Evolutionary conservation across 768 basidiomycete species (phyloP).

Genomic region (Mycena maculata): DNA sequence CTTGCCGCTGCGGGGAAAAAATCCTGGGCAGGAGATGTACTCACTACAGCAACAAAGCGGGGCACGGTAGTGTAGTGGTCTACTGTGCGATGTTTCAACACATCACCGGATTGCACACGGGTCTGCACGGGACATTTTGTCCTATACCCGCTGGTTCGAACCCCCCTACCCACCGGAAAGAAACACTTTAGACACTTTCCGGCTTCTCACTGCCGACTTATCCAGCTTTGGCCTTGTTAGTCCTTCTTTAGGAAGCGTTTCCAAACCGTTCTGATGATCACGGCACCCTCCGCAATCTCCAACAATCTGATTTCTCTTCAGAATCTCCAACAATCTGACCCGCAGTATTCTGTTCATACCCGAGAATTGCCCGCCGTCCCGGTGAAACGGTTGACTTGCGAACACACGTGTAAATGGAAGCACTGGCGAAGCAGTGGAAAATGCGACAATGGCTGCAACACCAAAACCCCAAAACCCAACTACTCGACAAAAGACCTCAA

Average conservation of each 20-base stretch:
- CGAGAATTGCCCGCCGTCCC: too few species aligned
- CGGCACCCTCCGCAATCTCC: not conserved
- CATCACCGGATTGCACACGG: not conserved
- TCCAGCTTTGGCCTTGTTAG: not conserved
- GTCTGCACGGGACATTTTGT: conserved; percentile 1
- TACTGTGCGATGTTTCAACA: conserved; percentile 17
- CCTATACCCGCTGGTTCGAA: conserved; percentile 4
- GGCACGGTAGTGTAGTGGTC: conserved; percentile 24
- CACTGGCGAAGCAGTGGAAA: too few species aligned
- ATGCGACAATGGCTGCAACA: too few species aligned
- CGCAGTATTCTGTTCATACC: too few species aligned
- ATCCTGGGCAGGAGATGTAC: too few species aligned
- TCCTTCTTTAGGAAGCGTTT: not conserved
- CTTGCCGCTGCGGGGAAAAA: too few species aligned
- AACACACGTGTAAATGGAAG: too few species aligned
- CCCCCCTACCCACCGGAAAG: conserved; percentile 10
- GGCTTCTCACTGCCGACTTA: conserved; percentile 24
- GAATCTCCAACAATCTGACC: too few species aligned
- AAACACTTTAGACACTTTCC: conserved; percentile 25
- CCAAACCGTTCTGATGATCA: not conserved
- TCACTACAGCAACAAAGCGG: not conserved
- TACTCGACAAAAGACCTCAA: too few species aligned
- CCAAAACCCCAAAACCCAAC: too few species aligned
- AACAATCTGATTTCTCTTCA: not conserved
- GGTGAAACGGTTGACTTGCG: too few species aligned